phyloP scores from a whole-genome alignment of 2,329 filamentous ascomycete genomes.

The Aschersonia sp. region DNA sequence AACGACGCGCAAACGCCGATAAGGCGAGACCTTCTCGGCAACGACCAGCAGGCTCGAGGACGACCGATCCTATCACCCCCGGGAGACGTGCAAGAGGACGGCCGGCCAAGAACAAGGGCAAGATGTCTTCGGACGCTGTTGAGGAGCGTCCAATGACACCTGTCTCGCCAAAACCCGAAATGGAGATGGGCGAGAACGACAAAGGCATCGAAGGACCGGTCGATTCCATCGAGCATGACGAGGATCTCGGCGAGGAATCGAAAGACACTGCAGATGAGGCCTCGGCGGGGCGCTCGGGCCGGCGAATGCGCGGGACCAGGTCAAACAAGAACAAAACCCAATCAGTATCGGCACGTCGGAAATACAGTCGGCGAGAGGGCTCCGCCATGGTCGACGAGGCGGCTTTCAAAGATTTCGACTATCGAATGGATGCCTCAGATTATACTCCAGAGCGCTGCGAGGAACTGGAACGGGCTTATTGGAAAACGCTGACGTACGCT shows the following conservation, averaged over 20 bases:
- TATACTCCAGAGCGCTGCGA: constrained; percentile 86
- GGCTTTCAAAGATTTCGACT: constrained; percentile 83
- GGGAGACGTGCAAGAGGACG: constrained; percentile 26
- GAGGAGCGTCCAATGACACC: constrained; percentile 45
- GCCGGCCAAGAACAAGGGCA: constrained; percentile 21
- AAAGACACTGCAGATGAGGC: constrained; percentile 29
- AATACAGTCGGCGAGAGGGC: constrained; percentile 68
- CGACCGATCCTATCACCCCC: constrained; percentile 16
- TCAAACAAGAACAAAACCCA: constrained; percentile 46
- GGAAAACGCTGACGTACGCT: constrained; percentile 93
- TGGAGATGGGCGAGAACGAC: constrained; percentile 11
- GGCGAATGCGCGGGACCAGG: constrained; percentile 32
- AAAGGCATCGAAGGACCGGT: constrained; percentile 17
- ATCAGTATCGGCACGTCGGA: constrained; percentile 73
- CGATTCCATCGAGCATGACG: constrained; percentile 36
- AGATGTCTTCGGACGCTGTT: constrained; percentile 22
- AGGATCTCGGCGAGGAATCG: constrained; percentile 18
- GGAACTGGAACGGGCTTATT: constrained; percentile 87
- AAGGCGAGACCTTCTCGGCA: constrained; percentile 30
- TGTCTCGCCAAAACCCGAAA: constrained; percentile 34
- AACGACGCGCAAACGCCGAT: constrained; percentile 51
- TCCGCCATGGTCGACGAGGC: constrained; percentile 75
- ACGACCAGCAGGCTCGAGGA: constrained; percentile 19
- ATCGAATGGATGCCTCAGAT: constrained; percentile 73
- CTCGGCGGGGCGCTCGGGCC: constrained; percentile 14